These are phyloP conservation scores for Phoenix roebelenii DNA, from an alignment of 176 grass and related monocot species.

Conservation along the genomic window DNA sequence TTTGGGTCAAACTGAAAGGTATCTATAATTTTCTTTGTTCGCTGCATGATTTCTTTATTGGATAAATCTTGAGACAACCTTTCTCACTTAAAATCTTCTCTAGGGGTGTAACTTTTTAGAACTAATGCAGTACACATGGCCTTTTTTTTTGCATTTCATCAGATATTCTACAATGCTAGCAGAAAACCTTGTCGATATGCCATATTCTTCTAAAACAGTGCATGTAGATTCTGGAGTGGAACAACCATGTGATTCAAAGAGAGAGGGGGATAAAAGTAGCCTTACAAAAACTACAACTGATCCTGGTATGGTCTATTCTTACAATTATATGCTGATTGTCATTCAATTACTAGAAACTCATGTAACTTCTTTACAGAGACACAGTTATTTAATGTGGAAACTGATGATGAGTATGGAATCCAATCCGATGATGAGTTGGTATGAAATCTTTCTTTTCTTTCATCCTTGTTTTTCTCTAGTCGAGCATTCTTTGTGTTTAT, in stretches of 20 bases:
- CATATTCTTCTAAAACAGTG: conserved; percentile 35
- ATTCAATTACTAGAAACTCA: background rate
- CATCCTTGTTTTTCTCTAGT: background rate
- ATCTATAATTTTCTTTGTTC: conserved; percentile 1
- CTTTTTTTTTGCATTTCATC: background rate
- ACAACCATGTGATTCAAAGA: conserved; percentile 30
- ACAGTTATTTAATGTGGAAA: conserved; percentile 45
- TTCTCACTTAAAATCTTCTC: too few species aligned
- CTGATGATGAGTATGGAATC: conserved; percentile 60
- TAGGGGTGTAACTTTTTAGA: too few species aligned
- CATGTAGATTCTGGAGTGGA: conserved; percentile 23
- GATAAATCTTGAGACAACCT: too few species aligned
- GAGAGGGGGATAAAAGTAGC: conserved; percentile 33
- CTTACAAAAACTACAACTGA: conserved; percentile 22
- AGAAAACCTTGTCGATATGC: conserved; percentile 79
- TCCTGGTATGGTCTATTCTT: conserved; percentile 26
- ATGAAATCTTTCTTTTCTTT: conserved; percentile 17
- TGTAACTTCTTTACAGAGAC: conserved; percentile 7
- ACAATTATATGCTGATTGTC: conserved; percentile 7
- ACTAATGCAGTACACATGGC: too few species aligned
- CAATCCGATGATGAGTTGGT: conserved; percentile 66
- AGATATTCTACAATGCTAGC: conserved; percentile 99
- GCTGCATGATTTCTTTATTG: too few species aligned
- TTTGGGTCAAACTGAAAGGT: conserved; percentile 98
- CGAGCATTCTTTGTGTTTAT: too few species aligned